Evolutionary conservation across 345 rosid genomes (phyloP).

Genomic region (Eucalyptus sp.): DNA sequence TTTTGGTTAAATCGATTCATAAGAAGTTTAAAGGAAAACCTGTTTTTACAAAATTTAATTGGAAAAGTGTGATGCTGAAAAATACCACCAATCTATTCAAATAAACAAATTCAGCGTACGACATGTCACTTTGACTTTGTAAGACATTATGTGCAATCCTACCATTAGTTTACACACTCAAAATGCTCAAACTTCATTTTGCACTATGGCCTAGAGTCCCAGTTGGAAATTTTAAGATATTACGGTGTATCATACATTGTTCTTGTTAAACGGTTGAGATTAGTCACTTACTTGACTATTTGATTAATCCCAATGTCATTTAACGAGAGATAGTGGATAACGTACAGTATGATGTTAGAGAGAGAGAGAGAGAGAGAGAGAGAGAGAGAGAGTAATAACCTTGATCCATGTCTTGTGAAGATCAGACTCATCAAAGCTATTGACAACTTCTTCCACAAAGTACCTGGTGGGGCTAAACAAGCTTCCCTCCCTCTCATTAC

Average conservation of each 20-base stretch:
- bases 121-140: neutral
- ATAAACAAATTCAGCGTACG: neutral
- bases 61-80: neutral
- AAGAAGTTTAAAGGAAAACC: neutral
- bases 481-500: constrained; percentile 28
- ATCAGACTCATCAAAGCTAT: constrained; percentile 75
- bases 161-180: neutral
- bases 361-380: neutral
- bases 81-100: neutral
- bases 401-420: constrained; percentile 86
- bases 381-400: constrained; percentile 11
- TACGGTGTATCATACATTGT: neutral
- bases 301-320: neutral
- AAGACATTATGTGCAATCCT: neutral
- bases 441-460: constrained; percentile 83
- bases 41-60: neutral
- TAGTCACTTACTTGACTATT: neutral
- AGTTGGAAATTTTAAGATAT: neutral
- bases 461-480: constrained; percentile 67
- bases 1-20: neutral
- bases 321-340: neutral
- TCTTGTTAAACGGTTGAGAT: neutral
- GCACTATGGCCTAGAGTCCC: neutral
- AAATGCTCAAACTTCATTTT: neutral
- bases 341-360: neutral